phyloP scores from a whole-genome alignment of 805 yeast genomes.

The Pichia ethanolica region DNA sequence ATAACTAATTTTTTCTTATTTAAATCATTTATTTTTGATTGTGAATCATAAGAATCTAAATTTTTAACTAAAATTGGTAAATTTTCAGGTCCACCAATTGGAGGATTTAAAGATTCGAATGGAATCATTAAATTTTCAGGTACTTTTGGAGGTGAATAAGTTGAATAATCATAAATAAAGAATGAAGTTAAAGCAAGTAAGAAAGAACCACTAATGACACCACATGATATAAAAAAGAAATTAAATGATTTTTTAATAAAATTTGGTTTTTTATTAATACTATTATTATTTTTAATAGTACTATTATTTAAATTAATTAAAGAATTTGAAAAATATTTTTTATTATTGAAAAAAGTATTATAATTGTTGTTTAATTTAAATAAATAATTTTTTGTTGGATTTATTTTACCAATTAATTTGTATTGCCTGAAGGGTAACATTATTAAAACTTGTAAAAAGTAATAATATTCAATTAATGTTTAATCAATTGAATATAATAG shows the following conservation, averaged over 20 bases:
- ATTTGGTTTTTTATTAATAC: too few relatives aligned
- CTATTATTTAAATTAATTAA: too few relatives aligned
- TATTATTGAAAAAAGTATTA: too few relatives aligned
- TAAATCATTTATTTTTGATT: slow-evolving; percentile 41
- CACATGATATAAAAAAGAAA: slow-evolving; percentile 31
- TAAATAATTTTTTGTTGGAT: too few relatives aligned
- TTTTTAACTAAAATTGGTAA: slow-evolving; percentile 51
- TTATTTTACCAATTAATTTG: too few relatives aligned
- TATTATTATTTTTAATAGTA: too few relatives aligned
- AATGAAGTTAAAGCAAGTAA: slow-evolving; percentile 38
- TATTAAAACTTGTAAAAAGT: too few relatives aligned
- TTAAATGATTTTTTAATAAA: slow-evolving; percentile 28
- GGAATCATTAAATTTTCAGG: slow-evolving; percentile 43
- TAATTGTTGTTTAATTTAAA: too few relatives aligned
- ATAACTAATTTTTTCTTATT: slow-evolving; percentile 65
- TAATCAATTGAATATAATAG: too few relatives aligned
- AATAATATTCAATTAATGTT: too few relatives aligned
- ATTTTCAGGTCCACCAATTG: slow-evolving; percentile 63
- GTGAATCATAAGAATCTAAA: slow-evolving; percentile 51
- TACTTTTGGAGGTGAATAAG: slow-evolving; percentile 40
- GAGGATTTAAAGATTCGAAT: slow-evolving; percentile 45
- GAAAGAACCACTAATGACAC: slow-evolving; percentile 37
- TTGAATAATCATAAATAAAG: slow-evolving; percentile 59
- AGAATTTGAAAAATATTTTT: too few relatives aligned
- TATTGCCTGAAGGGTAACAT: too few relatives aligned